Conservation (phyloP, 495 filamentous ascomycete species). For the Penicillium bovifimosum region DNA sequence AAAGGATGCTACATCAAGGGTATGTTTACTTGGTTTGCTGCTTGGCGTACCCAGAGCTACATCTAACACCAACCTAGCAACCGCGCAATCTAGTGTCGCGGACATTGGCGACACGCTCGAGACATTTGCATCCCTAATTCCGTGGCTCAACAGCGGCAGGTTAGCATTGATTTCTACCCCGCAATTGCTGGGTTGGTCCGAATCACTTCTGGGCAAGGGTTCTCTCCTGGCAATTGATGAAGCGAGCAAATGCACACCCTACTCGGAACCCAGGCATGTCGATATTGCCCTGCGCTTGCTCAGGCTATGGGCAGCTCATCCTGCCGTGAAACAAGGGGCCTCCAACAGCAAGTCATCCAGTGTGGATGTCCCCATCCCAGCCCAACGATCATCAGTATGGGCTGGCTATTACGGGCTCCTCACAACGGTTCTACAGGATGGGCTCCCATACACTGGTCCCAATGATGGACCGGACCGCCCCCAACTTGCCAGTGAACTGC, state of each 20-base stretch:
- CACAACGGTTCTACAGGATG: conserved; percentile 49
- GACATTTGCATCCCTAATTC: conserved; percentile 57
- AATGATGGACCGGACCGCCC: conserved; percentile 43
- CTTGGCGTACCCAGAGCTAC: background rate
- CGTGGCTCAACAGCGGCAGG: conserved; percentile 46
- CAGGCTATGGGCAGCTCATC: conserved; percentile 39
- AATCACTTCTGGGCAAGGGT: conserved; percentile 65
- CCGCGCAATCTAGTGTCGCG: conserved; percentile 55
- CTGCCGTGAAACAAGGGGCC: conserved; percentile 33
- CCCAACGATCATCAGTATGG: conserved; percentile 51
- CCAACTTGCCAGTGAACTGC: conserved; percentile 66
- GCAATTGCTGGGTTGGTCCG: conserved; percentile 70
- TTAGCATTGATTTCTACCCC: conserved; percentile 25
- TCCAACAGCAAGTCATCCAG: conserved; percentile 40
- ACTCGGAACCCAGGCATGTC: conserved; percentile 24
- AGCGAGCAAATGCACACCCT: conserved; percentile 34
- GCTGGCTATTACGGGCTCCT: conserved; percentile 72
- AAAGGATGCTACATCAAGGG: conserved; percentile 75
- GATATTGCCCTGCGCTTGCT: conserved; percentile 36
- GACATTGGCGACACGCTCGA: conserved; percentile 52
- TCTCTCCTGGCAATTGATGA: conserved; percentile 60
- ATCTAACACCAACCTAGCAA: conserved; percentile 32
- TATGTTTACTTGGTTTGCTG: conserved; percentile 9
- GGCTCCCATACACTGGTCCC: conserved; percentile 29
- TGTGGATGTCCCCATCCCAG: conserved; percentile 15